phyloP scores from a whole-genome alignment of 179 eudicot species.

The Beta corolliflora region DNA sequence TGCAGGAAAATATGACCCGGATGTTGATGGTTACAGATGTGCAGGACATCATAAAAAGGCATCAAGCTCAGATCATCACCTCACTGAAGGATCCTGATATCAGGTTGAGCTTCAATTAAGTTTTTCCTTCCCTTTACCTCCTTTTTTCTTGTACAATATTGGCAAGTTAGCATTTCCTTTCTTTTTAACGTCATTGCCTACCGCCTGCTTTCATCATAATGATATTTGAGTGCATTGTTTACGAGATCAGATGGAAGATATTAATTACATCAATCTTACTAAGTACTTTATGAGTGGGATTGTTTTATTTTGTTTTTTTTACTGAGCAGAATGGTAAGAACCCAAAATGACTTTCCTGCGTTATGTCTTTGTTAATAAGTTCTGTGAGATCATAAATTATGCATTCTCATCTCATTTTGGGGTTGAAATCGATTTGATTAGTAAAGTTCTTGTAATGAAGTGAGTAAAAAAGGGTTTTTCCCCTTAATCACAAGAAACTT shows the following conservation, averaged over 20 bases:
- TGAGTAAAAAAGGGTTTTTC: no score
- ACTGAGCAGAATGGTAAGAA: not conserved
- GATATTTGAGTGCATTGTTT: not conserved
- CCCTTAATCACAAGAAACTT: no score
- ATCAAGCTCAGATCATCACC: conserved; percentile 97
- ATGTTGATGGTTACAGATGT: conserved; percentile 99
- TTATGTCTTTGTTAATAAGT: no score
- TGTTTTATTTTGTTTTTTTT: not conserved
- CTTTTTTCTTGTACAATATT: conserved; percentile 1
- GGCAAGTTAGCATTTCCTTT: not conserved
- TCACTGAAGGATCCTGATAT: conserved; percentile 99
- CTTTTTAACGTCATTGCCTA: not conserved
- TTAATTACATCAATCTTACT: not conserved
- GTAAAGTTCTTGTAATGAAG: no score
- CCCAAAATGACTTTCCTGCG: no score
- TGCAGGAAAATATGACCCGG: conserved; percentile 98
- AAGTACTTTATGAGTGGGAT: not conserved
- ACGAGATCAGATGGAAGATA: not conserved
- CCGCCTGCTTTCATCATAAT: not conserved
- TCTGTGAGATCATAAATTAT: no score
- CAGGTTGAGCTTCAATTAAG: conserved; percentile 53
- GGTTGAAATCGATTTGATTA: no score
- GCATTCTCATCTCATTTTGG: no score
- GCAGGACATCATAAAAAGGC: conserved; percentile 91
- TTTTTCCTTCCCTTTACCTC: not conserved